These are phyloP conservation scores for Phanerochaete sordida DNA, from an alignment of 768 basidiomycete genomes.

Conservation along the genomic window DNA sequence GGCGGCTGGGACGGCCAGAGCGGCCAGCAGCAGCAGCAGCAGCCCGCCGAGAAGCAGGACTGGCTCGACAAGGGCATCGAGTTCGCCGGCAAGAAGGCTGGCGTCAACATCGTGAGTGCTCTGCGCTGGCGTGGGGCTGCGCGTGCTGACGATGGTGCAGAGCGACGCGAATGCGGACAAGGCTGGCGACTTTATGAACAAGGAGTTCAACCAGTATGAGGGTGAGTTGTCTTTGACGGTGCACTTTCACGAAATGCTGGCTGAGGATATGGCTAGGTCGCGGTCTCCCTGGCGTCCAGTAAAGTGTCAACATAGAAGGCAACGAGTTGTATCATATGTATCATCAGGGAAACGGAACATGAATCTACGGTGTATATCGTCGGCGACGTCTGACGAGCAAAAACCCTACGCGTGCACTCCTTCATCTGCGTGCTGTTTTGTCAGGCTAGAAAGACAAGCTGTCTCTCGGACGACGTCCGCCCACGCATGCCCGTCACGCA, in stretches of 20 bases:
- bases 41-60: constrained; percentile 15
- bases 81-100: constrained; percentile 19
- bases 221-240: constrained; percentile 12
- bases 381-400: too few species aligned
- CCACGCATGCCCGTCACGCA: constrained; percentile 59
- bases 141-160: constrained; percentile 5
- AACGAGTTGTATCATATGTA: neutral
- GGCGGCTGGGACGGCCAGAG: constrained; percentile 18
- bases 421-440: constrained; percentile 20
- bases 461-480: constrained; percentile 31
- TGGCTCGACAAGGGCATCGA: constrained; percentile 28
- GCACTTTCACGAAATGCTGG: too few species aligned
- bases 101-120: constrained; percentile 20
- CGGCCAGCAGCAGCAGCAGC: neutral
- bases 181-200: constrained; percentile 24
- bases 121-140: neutral
- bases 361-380: too few species aligned
- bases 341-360: too few species aligned
- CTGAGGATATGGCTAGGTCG: too few species aligned
- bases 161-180: constrained; percentile 24
- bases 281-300: constrained; percentile 22
- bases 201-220: constrained; percentile 17
- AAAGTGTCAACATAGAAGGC: neutral
- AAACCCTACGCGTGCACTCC: too few species aligned
- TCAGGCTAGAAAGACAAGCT: too few species aligned